Conservation (phyloP, 768 basidiomycete genomes). For the Hericium rajendrae region DNA sequence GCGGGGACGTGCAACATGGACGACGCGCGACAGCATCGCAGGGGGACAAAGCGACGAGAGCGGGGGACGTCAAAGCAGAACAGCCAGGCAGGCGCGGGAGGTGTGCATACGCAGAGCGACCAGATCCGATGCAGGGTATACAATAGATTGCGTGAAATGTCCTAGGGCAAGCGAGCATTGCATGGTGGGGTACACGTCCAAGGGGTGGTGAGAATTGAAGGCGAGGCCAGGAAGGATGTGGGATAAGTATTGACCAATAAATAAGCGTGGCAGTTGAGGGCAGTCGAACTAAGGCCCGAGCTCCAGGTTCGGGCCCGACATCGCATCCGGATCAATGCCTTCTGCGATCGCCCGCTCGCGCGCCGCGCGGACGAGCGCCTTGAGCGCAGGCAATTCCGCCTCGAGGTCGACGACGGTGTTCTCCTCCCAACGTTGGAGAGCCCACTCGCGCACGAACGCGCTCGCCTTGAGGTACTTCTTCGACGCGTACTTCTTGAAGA, state of each 20-base stretch:
- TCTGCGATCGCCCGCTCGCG: conserved; percentile 15
- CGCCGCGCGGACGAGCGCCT: conserved; percentile 40
- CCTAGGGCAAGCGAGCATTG: too few relatives aligned
- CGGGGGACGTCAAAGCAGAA: neutral
- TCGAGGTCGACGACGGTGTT: conserved; percentile 46
- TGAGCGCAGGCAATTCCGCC: conserved; percentile 50
- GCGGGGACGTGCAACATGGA: too few relatives aligned
- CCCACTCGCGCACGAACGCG: conserved; percentile 80
- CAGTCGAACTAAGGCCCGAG: neutral
- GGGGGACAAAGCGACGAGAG: neutral
- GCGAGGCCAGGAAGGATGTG: neutral
- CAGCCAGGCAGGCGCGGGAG: neutral
- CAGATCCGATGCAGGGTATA: neutral
- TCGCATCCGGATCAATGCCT: conserved; percentile 14
- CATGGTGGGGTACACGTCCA: too few relatives aligned
- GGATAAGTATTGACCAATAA: neutral
- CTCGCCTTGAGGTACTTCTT: conserved; percentile 86
- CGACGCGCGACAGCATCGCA: neutral
- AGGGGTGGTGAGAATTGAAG: too few relatives aligned
- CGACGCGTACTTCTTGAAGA: conserved; percentile 83
- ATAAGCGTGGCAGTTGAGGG: neutral
- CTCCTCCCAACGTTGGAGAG: conserved; percentile 64
- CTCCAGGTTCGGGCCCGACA: neutral
- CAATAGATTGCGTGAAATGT: neutral
- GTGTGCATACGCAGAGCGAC: neutral